These are phyloP conservation scores for Paradendryphiella salina DNA, from an alignment of 2,329 filamentous ascomycete genomes.

Conservation along the genomic window DNA sequence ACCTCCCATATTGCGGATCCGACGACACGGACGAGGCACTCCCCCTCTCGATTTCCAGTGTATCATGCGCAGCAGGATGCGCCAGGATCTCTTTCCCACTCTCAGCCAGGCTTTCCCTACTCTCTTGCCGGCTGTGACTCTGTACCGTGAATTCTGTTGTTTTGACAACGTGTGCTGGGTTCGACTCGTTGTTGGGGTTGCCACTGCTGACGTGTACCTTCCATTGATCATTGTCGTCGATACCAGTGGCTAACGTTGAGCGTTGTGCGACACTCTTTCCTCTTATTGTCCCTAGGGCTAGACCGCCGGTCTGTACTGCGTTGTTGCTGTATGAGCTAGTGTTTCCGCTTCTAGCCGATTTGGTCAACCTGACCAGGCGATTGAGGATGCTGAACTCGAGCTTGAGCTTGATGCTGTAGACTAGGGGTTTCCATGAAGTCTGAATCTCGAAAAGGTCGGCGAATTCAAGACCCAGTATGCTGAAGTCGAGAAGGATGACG, in stretches of 20 bases:
- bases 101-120: conserved; percentile 17
- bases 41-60: conserved; percentile 11
- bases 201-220: conserved; percentile 22
- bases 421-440: conserved; percentile 43
- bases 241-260: conserved; percentile 12
- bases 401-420: conserved; percentile 53
- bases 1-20: conserved; percentile 16
- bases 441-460: conserved; percentile 24
- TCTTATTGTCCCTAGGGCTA: conserved; percentile 20
- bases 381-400: conserved; percentile 59
- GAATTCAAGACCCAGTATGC: conserved; percentile 28
- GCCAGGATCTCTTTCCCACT: conserved; percentile 21
- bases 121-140: conserved; percentile 21
- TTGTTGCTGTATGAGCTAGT: conserved; percentile 18
- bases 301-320: conserved; percentile 5
- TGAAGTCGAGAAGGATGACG: conserved; percentile 30
- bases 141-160: conserved; percentile 28
- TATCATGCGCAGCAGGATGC: conserved; percentile 10
- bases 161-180: conserved; percentile 20
- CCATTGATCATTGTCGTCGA: conserved; percentile 14
- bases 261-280: conserved; percentile 8
- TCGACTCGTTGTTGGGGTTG: conserved; percentile 8
- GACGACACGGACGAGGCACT: conserved; percentile 22
- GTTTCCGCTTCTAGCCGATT: conserved; percentile 8
- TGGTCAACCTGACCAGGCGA: conserved; percentile 21